Conservation (phyloP, 345 rosid genomes). For the Barbarea vulgaris region DNA sequence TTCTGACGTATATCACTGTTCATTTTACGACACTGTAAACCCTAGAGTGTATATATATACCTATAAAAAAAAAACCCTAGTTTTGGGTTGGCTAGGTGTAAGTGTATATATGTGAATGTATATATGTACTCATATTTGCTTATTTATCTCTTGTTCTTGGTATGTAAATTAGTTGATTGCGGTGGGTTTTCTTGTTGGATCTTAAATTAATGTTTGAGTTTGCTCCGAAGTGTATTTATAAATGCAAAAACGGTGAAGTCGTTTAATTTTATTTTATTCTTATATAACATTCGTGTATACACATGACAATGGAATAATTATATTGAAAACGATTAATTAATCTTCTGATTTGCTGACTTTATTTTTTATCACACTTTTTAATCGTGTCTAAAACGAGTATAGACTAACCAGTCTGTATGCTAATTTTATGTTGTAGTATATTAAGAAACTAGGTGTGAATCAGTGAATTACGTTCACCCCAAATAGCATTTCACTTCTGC, state of each 20-base stretch:
- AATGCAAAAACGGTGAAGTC: background rate
- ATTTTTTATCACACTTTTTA: background rate
- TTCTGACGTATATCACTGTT: background rate
- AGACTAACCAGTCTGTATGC: background rate
- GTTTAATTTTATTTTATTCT: too few species aligned
- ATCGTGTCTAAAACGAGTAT: background rate
- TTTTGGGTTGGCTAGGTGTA: background rate
- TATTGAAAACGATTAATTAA: background rate
- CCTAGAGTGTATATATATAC: constrained; percentile 4
- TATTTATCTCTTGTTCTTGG: background rate
- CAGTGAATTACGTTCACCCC: background rate
- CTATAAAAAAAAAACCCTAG: constrained; percentile 24
- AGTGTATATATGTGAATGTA: background rate
- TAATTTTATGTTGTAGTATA: background rate
- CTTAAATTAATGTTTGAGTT: background rate
- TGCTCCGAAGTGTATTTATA: background rate
- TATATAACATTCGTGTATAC: background rate
- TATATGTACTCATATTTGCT: background rate
- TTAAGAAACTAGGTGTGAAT: background rate
- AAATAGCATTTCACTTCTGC: background rate
- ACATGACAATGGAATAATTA: background rate
- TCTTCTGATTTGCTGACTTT: background rate
- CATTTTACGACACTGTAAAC: constrained; percentile 16
- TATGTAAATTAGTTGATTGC: background rate
- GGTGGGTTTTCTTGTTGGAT: background rate